Percentiles rank a stretch among this genome's conserved stretches.
These are phyloP conservation scores for Trichoderma aggressivum DNA, from an alignment of 2,329 filamentous ascomycete genomes.

Conservation along the genomic window DNA sequence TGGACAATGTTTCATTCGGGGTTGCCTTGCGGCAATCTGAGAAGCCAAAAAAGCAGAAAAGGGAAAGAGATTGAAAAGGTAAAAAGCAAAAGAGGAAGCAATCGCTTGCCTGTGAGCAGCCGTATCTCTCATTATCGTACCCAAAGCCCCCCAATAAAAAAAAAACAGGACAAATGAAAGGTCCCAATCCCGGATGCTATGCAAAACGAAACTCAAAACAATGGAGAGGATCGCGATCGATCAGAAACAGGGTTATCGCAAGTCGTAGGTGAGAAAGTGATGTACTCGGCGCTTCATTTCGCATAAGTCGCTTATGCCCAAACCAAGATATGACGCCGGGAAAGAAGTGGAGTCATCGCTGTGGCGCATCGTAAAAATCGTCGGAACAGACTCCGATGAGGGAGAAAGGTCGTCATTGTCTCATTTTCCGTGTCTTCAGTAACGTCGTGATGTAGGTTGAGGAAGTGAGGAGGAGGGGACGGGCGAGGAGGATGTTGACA, in stretches of 20 bases:
- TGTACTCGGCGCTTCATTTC: conserved; percentile 6
- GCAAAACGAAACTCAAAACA: conserved; percentile 22
- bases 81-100: conserved; percentile 24
- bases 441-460: conserved; percentile 25
- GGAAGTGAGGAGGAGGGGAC: conserved; percentile 16
- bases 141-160: conserved; percentile 19
- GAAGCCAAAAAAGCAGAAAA: not conserved
- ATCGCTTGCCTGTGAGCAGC: not conserved
- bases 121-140: conserved; percentile 10
- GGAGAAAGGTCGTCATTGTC: conserved; percentile 23
- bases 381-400: conserved; percentile 1
- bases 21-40: conserved; percentile 29
- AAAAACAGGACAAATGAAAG: conserved; percentile 21
- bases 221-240: conserved; percentile 6
- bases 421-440: conserved; percentile 31
- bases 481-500: not conserved
- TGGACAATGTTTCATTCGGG: not conserved
- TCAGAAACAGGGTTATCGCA: conserved; percentile 4
- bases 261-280: conserved; percentile 14
- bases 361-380: conserved; percentile 15
- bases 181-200: conserved; percentile 26
- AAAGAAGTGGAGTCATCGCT: conserved; percentile 1
- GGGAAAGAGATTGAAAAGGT: conserved; percentile 18
- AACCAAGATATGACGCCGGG: not conserved
- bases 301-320: conserved; percentile 8